phyloP scores from a whole-genome alignment of 306 rosid species.

The Fagus sylvatica region DNA sequence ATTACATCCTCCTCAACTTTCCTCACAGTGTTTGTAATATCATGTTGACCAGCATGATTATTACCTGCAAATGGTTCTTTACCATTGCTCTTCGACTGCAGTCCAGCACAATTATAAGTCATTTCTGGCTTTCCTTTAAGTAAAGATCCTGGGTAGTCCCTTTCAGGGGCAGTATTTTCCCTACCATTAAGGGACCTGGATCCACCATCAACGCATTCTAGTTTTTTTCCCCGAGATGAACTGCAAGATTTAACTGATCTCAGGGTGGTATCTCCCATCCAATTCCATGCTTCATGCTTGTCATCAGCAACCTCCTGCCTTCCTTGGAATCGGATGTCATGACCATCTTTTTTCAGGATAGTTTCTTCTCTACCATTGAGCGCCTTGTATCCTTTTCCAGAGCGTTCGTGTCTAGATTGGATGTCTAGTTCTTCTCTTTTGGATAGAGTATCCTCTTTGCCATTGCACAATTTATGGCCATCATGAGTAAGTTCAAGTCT shows the following conservation, averaged over 20 bases:
- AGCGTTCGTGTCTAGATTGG: slow-evolving; percentile 41
- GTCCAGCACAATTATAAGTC: slow-evolving; percentile 35
- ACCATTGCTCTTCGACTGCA: slow-evolving; percentile 35
- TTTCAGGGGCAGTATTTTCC: slow-evolving; percentile 39
- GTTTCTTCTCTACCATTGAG: slow-evolving; percentile 39
- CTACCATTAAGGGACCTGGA: slow-evolving; percentile 37
- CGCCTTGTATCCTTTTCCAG: slow-evolving; percentile 45
- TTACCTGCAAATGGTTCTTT: slow-evolving; percentile 45
- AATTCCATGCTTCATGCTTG: slow-evolving; percentile 43
- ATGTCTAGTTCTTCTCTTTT: slow-evolving; percentile 39
- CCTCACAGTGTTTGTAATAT: slow-evolving; percentile 27
- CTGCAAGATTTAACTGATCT: slow-evolving; percentile 40
- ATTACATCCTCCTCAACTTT: slow-evolving; percentile 51
- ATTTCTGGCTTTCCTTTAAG: slow-evolving; percentile 37
- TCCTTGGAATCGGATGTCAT: slow-evolving; percentile 32
- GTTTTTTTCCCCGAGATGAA: slow-evolving; percentile 57
- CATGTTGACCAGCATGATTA: slow-evolving; percentile 33
- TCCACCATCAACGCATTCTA: slow-evolving; percentile 43
- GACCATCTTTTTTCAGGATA: slow-evolving; percentile 38
- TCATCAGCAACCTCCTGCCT: slow-evolving; percentile 42
- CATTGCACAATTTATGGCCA: slow-evolving; percentile 38
- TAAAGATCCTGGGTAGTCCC: slow-evolving; percentile 40
- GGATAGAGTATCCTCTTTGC: slow-evolving; percentile 41
- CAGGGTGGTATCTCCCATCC: slow-evolving; percentile 37
- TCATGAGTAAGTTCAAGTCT: slow-evolving; percentile 21